phyloP scores from a whole-genome alignment of 78 protist species.

The Dictyostelium intermedium region DNA sequence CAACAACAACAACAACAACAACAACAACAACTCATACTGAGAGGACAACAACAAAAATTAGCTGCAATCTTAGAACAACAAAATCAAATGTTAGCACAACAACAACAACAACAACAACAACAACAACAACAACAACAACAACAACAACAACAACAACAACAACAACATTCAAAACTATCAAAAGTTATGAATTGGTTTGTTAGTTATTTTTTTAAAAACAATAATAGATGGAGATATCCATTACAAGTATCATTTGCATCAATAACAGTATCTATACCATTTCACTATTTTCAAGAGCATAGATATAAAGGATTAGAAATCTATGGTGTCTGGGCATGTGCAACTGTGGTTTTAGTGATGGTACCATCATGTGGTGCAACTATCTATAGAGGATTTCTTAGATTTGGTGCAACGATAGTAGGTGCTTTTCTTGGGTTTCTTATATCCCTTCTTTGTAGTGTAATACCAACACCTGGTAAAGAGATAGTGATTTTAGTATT shows the following conservation, averaged over 20 bases:
- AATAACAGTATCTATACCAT: background rate
- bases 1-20: too few species aligned
- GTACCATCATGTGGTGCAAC: slow-evolving; percentile 54
- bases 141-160: background rate
- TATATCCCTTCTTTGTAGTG: background rate
- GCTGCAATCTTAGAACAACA: too few species aligned
- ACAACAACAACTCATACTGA: too few species aligned
- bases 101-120: background rate
- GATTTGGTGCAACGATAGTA: slow-evolving; percentile 23
- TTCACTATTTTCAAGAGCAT: slow-evolving; percentile 32
- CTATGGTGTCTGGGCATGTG: slow-evolving; percentile 49
- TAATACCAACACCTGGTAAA: slow-evolving; percentile 7
- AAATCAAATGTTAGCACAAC: too few species aligned
- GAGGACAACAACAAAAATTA: background rate
- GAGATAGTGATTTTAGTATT: background rate
- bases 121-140: background rate
- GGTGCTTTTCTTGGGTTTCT: slow-evolving; percentile 40
- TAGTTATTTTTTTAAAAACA: background rate
- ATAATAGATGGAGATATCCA: slow-evolving; percentile 43
- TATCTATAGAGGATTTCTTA: slow-evolving; percentile 24
- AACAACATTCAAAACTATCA: background rate
- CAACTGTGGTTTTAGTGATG: slow-evolving; percentile 40
- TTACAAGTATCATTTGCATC: slow-evolving; percentile 35
- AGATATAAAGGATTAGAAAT: background rate
- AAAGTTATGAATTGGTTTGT: background rate